These are phyloP conservation scores for Pontederia crassipes DNA, from an alignment of 176 grass and related monocot genomes.

Conservation along the genomic window DNA sequence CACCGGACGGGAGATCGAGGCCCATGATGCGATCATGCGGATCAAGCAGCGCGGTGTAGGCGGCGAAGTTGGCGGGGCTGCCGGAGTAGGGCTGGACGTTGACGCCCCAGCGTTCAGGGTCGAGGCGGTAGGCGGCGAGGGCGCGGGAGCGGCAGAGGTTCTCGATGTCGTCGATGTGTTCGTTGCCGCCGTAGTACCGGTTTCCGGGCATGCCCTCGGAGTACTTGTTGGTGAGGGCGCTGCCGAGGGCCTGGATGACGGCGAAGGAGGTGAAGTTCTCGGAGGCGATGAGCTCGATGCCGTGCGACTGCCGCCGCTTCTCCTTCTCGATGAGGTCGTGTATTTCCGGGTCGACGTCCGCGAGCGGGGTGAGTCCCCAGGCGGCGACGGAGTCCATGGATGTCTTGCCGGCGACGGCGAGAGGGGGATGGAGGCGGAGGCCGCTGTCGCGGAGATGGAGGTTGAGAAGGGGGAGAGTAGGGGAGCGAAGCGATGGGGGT, in stretches of 20 bases:
- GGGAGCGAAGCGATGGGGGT: too few relatives aligned
- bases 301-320: constrained; percentile 14
- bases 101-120: constrained; percentile 11
- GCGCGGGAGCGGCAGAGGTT: constrained; percentile 17
- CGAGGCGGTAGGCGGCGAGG: constrained; percentile 11
- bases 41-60: constrained; percentile 13
- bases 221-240: constrained; percentile 21
- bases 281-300: constrained; percentile 23
- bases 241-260: constrained; percentile 17
- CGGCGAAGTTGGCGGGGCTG: constrained; percentile 14
- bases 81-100: constrained; percentile 22
- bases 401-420: background rate
- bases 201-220: constrained; percentile 13
- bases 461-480: background rate
- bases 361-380: constrained; percentile 13
- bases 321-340: constrained; percentile 16
- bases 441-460: background rate
- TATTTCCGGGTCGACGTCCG: constrained; percentile 8
- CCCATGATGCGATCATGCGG: constrained; percentile 21
- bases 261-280: constrained; percentile 22
- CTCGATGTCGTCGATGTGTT: constrained; percentile 17
- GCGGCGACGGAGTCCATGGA: background rate
- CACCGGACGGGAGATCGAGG: constrained; percentile 17
- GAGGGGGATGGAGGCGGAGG: background rate
- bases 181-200: constrained; percentile 18